phyloP scores from a whole-genome alignment of 2,329 filamentous ascomycete genomes.

The Pseudogymnoascus sp. region DNA sequence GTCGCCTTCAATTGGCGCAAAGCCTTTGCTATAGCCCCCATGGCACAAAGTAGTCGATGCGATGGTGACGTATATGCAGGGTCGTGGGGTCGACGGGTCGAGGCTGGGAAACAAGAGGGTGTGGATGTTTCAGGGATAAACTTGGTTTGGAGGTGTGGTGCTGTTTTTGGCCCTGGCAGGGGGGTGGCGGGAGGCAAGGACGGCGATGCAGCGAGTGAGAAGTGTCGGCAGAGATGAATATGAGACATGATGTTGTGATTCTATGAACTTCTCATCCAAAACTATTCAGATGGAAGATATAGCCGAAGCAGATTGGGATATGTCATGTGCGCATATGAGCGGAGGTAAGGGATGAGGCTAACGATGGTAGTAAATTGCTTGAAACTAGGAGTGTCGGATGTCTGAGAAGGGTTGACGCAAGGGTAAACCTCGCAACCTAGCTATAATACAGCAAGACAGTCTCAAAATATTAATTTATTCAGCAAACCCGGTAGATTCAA shows the following conservation, averaged over 20 bases:
- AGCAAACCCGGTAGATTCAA: background rate
- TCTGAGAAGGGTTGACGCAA: background rate
- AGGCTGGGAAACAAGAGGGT: constrained; percentile 5
- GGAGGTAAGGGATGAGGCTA: background rate
- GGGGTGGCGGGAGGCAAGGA: constrained; percentile 5
- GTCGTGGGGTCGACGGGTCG: constrained; percentile 2
- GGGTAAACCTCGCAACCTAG: background rate
- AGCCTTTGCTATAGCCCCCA: background rate
- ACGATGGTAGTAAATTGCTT: background rate
- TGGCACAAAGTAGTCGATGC: background rate
- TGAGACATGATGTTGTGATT: background rate
- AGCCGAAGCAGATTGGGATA: background rate
- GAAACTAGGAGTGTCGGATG: background rate
- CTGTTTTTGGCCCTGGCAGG: background rate
- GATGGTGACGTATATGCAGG: constrained; percentile 4
- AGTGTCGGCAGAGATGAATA: background rate
- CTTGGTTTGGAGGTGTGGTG: background rate
- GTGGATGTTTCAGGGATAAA: constrained; percentile 2
- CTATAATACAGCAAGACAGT: background rate
- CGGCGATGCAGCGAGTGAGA: background rate
- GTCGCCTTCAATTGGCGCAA: constrained; percentile 3
- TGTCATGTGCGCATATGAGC: background rate
- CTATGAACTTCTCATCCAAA: background rate
- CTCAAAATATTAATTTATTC: background rate
- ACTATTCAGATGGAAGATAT: background rate